Evolutionary conservation across 73 alveolate genomes (phyloP).

Genomic region (Tetrahymena elliotti): DNA sequence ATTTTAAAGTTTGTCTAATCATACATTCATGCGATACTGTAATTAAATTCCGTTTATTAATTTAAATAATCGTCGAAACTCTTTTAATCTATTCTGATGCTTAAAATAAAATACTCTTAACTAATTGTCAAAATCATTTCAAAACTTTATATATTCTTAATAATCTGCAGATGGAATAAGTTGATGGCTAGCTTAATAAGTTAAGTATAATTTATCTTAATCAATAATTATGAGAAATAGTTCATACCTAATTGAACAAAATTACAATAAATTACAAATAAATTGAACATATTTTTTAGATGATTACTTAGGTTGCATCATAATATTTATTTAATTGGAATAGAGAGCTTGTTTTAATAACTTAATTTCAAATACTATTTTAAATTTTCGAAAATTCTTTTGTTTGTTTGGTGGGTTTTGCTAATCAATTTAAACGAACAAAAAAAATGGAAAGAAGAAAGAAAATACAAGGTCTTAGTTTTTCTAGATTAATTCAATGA

Average conservation of each 20-base stretch:
- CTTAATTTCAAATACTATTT: not conserved
- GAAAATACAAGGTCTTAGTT: not conserved
- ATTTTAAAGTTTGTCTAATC: not conserved
- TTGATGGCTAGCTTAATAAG: not conserved
- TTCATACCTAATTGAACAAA: too few species aligned
- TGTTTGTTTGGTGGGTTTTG: not conserved
- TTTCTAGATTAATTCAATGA: not conserved
- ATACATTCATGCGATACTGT: not conserved
- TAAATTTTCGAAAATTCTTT: not conserved
- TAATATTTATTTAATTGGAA: too few species aligned
- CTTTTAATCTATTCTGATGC: not conserved
- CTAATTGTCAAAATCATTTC: not conserved
- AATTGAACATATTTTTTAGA: not conserved
- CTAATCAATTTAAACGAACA: not conserved
- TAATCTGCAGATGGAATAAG: not conserved
- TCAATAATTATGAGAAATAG: not conserved
- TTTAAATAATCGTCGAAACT: not conserved
- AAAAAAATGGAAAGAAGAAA: too few species aligned
- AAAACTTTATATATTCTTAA: too few species aligned
- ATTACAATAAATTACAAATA: too few species aligned
- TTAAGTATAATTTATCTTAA: not conserved
- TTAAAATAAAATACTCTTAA: too few species aligned
- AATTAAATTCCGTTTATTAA: not conserved
- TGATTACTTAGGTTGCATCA: not conserved
- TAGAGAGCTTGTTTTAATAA: not conserved